Conservation (phyloP, 2,329 filamentous ascomycete genomes). For the Cercospora sp. region DNA sequence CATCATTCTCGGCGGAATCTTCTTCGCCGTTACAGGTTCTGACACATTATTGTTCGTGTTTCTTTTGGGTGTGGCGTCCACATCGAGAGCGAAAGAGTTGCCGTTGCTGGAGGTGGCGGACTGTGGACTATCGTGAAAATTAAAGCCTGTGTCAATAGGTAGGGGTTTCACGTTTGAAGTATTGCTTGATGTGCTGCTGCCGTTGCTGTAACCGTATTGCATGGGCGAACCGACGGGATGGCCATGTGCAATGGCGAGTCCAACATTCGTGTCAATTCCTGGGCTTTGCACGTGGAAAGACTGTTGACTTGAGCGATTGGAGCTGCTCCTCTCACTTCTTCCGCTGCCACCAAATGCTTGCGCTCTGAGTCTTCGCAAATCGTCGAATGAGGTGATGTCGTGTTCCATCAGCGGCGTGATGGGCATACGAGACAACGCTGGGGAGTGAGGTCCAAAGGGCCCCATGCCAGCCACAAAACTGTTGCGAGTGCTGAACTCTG, state of each 20-base stretch:
- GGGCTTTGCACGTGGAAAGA: constrained; percentile 19
- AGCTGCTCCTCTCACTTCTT: constrained; percentile 20
- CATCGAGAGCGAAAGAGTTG: constrained; percentile 23
- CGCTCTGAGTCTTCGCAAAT: constrained; percentile 45
- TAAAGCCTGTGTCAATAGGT: constrained; percentile 7
- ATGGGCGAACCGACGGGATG: constrained; percentile 30
- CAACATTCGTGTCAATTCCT: constrained; percentile 14
- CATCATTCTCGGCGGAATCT: constrained; percentile 16
- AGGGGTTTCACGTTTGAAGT: constrained; percentile 15
- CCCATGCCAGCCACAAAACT: constrained; percentile 71
- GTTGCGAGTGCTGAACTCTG: constrained; percentile 93
- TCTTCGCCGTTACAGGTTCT: constrained; percentile 28
- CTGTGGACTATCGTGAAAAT: constrained; percentile 25
- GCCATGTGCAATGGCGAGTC: background rate
- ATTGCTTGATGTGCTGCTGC: constrained; percentile 27
- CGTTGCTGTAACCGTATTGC: constrained; percentile 30
- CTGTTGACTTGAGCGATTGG: constrained; percentile 28
- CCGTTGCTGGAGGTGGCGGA: constrained; percentile 23
- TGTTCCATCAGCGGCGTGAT: constrained; percentile 30
- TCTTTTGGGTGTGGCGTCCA: constrained; percentile 28
- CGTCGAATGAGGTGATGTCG: constrained; percentile 33
- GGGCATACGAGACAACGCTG: constrained; percentile 66
- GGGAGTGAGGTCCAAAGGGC: constrained; percentile 59
- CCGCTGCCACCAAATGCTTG: constrained; percentile 56
- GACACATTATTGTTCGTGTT: constrained; percentile 7